Percentiles rank a stretch among this genome's conserved stretches.
phyloP scores from a whole-genome alignment of 1,284 basidiomycete species.

The Amylostereum areolatum region DNA sequence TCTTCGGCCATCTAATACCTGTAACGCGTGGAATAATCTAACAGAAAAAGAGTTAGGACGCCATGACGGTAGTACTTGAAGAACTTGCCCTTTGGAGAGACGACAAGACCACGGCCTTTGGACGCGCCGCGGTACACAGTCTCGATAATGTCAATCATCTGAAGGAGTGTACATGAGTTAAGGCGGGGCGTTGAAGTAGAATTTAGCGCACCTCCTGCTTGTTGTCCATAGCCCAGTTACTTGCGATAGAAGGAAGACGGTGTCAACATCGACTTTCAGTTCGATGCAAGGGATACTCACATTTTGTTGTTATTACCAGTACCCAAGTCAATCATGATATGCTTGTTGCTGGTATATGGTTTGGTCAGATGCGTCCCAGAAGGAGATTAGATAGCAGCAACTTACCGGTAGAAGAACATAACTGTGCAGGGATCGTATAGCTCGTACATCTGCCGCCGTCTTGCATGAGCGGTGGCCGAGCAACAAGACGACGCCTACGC shows the following conservation, averaged over 20 bases:
- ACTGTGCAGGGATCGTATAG: conserved; percentile 94
- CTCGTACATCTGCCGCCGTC: conserved; percentile 73
- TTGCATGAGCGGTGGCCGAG: conserved; percentile 1
- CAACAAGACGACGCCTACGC: conserved; percentile 19
- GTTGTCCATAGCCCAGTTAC: conserved; percentile 97
- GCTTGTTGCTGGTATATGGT: conserved; percentile 75
- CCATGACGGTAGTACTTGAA: not conserved
- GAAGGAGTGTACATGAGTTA: not conserved
- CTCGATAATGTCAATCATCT: conserved; percentile 98
- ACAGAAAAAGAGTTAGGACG: conserved; percentile 6
- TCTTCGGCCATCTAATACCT: conserved; percentile 45
- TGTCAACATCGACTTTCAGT: conserved; percentile 5
- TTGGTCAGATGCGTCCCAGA: not conserved
- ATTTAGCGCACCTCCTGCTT: conserved; percentile 78
- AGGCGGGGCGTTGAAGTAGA: not conserved
- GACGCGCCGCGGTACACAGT: conserved; percentile 97
- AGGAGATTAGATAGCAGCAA: conserved; percentile 4
- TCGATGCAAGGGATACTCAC: conserved; percentile 38
- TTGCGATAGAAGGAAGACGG: conserved; percentile 23
- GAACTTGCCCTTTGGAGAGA: conserved; percentile 85
- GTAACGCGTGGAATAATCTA: conserved; percentile 83
- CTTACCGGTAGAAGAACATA: conserved; percentile 96
- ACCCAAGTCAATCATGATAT: conserved; percentile 99
- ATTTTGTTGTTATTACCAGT: conserved; percentile 99
- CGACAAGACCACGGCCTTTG: conserved; percentile 96